A percentile compares a stretch with the other conserved stretches of the same genome.
phyloP scores from a whole-genome alignment of 1,284 basidiomycete genomes.

The Ceratobasidium papillatum region DNA sequence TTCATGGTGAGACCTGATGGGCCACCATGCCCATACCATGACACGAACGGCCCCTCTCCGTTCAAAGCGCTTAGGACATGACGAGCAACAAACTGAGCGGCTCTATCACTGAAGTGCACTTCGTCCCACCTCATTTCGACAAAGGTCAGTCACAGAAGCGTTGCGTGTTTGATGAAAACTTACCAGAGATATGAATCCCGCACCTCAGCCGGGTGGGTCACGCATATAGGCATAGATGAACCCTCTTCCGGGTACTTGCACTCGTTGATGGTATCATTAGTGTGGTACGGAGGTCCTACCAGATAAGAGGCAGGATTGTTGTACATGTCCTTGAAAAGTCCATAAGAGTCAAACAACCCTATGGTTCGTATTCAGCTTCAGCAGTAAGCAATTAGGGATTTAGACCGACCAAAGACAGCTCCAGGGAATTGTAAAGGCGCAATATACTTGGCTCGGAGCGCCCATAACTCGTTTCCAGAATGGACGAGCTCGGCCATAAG shows the following conservation, averaged over 20 bases:
- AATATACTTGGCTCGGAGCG: slow-evolving; percentile 51
- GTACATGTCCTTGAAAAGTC: slow-evolving; percentile 33
- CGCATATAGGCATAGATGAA: not conserved
- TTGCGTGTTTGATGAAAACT: not conserved
- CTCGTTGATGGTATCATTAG: not conserved
- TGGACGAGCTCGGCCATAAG: slow-evolving; percentile 54
- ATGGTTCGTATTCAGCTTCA: not conserved
- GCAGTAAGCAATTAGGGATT: not conserved
- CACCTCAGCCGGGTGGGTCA: not conserved
- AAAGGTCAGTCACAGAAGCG: not conserved
- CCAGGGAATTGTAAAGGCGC: slow-evolving; percentile 49
- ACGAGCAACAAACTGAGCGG: slow-evolving; percentile 15
- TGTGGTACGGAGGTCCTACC: slow-evolving; percentile 18
- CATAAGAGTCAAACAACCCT: slow-evolving; percentile 27
- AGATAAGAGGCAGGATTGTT: slow-evolving; percentile 17
- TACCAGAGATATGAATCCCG: slow-evolving; percentile 27
- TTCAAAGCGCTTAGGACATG: slow-evolving; percentile 13
- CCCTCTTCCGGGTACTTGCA: slow-evolving; percentile 15
- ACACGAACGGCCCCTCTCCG: slow-evolving; percentile 4
- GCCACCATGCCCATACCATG: slow-evolving; percentile 13
- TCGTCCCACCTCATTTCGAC: slow-evolving; percentile 13
- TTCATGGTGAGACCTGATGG: not conserved
- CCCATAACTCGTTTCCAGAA: slow-evolving; percentile 53
- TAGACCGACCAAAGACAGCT: not conserved
- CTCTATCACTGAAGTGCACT: slow-evolving; percentile 2